A percentile compares a stretch with the other conserved stretches of the same genome.
Conservation (phyloP, 129 eudicot genomes). For the Arctium lappa region DNA sequence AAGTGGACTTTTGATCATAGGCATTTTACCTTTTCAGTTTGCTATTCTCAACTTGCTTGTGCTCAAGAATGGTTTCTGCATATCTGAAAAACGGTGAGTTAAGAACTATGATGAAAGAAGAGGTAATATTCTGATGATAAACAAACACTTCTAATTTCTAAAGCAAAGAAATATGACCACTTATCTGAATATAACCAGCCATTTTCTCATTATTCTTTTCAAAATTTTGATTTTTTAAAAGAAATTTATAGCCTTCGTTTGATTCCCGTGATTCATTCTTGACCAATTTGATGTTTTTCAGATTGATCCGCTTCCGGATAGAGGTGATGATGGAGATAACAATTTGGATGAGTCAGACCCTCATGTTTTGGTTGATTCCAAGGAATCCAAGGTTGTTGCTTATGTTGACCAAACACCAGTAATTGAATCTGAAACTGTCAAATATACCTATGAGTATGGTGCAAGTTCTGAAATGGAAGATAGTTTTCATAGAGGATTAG, state of each 20-base stretch:
- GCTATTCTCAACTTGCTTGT: background rate
- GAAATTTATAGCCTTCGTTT: background rate
- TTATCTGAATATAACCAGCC: background rate
- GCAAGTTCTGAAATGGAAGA: slow-evolving; percentile 50
- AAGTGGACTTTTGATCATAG: background rate
- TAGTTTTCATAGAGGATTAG: slow-evolving; percentile 70
- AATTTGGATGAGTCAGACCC: slow-evolving; percentile 38
- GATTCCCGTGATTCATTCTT: background rate
- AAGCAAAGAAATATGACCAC: background rate
- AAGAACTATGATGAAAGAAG: background rate
- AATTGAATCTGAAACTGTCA: slow-evolving; percentile 33
- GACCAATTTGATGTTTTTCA: slow-evolving; percentile 25
- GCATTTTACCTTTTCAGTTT: background rate
- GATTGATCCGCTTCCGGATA: slow-evolving; percentile 36
- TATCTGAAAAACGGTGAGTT: background rate
- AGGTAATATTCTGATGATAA: background rate
- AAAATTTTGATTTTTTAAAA: background rate
- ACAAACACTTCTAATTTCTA: background rate
- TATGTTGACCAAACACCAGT: slow-evolving; percentile 47
- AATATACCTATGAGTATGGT: slow-evolving; percentile 43
- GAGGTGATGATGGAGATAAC: slow-evolving; percentile 28
- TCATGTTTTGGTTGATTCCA: slow-evolving; percentile 45
- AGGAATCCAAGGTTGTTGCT: slow-evolving; percentile 43
- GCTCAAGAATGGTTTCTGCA: background rate
- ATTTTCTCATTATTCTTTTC: background rate